phyloP scores from a whole-genome alignment of 495 filamentous ascomycete species.

The Aspergillus affinis region DNA sequence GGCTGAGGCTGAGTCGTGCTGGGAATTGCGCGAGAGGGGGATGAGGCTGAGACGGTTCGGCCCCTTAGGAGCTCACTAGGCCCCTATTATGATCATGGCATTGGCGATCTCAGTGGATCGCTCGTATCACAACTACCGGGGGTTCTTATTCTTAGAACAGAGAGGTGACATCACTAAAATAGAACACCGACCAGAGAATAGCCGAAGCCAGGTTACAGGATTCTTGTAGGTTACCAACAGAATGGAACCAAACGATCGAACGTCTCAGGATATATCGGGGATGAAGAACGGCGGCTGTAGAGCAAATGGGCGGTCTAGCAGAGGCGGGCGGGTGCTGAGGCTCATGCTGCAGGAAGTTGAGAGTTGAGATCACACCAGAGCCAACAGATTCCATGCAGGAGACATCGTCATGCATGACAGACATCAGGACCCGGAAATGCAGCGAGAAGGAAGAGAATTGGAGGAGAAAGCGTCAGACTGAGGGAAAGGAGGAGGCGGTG shows the following conservation, averaged over 20 bases:
- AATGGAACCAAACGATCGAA: conserved; percentile 11
- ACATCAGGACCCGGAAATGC: background rate
- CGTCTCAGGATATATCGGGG: conserved; percentile 12
- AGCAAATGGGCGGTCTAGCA: conserved; percentile 6
- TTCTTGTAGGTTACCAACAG: conserved; percentile 18
- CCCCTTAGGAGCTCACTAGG: conserved; percentile 6
- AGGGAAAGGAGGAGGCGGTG: background rate
- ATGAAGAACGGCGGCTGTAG: conserved; percentile 9
- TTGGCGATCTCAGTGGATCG: conserved; percentile 2
- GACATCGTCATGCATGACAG: background rate
- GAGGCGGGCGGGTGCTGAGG: conserved; percentile 3
- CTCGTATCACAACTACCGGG: background rate
- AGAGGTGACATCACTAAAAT: background rate
- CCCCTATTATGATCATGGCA: conserved; percentile 9
- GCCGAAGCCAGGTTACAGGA: conserved; percentile 5
- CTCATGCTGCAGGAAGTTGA: background rate
- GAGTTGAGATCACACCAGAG: background rate
- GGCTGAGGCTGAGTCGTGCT: conserved; percentile 26
- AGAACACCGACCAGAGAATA: background rate
- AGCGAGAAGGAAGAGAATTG: background rate
- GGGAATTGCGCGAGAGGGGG: background rate
- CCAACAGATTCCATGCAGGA: background rate
- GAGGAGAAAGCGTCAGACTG: background rate
- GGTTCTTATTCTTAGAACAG: conserved; percentile 15
- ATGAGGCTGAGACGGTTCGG: conserved; percentile 3